Percentiles rank a stretch among this genome's conserved stretches.
These are phyloP conservation scores for Colletotrichum filicis DNA, from an alignment of 2,329 filamentous ascomycete genomes.

Conservation along the genomic window DNA sequence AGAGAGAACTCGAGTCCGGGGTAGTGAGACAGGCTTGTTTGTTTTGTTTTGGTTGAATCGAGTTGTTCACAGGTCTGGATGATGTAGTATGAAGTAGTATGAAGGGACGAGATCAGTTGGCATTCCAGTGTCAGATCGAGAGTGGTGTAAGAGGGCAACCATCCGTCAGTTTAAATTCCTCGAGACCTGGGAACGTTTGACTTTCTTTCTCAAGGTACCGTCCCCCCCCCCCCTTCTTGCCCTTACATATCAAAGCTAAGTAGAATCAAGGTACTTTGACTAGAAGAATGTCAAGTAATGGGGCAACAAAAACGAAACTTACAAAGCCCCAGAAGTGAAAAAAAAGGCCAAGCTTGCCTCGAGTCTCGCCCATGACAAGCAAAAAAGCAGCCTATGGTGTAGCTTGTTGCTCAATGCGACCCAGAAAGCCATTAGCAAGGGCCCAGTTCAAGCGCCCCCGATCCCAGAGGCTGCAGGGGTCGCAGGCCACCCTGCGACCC, in stretches of 20 bases:
- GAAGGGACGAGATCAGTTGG: neutral
- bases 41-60: constrained; percentile 6
- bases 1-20: neutral
- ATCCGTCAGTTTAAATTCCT: constrained; percentile 1
- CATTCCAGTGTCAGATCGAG: constrained; percentile 4
- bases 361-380: neutral
- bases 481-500: neutral
- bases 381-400: neutral
- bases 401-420: neutral
- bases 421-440: neutral
- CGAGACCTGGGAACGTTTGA: neutral
- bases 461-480: constrained; percentile 3
- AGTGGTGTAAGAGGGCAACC: neutral
- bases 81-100: neutral
- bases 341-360: constrained; percentile 1
- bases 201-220: neutral
- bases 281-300: neutral
- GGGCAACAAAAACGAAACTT: neutral
- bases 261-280: neutral
- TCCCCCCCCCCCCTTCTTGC: neutral
- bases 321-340: constrained; percentile 8
- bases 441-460: neutral
- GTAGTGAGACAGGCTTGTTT: constrained; percentile 27
- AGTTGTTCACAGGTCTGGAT: neutral
- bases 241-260: neutral